Conservation (phyloP, 176 grass and related monocot genomes). For the Oropetium thomaeum region DNA sequence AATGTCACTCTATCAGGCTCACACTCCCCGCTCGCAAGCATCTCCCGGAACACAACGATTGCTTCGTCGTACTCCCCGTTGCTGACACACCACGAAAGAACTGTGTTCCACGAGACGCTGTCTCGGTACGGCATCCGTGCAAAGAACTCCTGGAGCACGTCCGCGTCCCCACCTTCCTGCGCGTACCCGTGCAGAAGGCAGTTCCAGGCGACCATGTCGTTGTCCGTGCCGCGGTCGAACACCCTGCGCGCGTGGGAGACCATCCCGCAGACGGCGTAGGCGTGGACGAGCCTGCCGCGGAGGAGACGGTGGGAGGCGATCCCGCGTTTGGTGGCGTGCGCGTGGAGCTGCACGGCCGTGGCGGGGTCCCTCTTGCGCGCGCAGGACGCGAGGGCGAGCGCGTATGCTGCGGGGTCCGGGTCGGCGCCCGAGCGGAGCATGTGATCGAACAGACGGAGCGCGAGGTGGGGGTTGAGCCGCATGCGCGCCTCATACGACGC, state of each 20-base stretch:
- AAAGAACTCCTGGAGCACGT: conserved; percentile 43
- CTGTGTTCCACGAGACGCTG: conserved; percentile 60
- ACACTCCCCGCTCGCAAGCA: conserved; percentile 37
- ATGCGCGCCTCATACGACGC: conserved; percentile 26
- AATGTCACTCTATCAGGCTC: conserved; percentile 51
- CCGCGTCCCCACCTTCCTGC: conserved; percentile 19
- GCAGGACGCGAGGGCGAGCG: conserved; percentile 52
- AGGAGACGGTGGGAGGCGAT: conserved; percentile 31
- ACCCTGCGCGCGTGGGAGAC: conserved; percentile 44
- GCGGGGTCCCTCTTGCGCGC: conserved; percentile 24
- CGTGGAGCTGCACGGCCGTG: conserved; percentile 42
- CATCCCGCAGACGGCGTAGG: conserved; percentile 40
- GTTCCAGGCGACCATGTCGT: conserved; percentile 51
- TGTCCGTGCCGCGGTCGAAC: conserved; percentile 48
- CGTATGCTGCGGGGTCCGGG: conserved; percentile 40
- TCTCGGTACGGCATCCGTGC: conserved; percentile 45
- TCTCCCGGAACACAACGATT: conserved; percentile 42
- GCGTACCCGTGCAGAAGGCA: conserved; percentile 57
- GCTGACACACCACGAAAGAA: conserved; percentile 45
- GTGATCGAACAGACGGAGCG: conserved; percentile 44
- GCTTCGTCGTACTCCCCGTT: conserved; percentile 44
- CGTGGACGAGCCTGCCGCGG: conserved; percentile 47
- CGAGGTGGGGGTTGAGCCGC: conserved; percentile 42
- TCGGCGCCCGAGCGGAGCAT: conserved; percentile 44
- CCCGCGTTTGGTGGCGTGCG: conserved; percentile 41